phyloP scores from a whole-genome alignment of 31 red algal species.

The Odonthalia washingtoniensis region DNA sequence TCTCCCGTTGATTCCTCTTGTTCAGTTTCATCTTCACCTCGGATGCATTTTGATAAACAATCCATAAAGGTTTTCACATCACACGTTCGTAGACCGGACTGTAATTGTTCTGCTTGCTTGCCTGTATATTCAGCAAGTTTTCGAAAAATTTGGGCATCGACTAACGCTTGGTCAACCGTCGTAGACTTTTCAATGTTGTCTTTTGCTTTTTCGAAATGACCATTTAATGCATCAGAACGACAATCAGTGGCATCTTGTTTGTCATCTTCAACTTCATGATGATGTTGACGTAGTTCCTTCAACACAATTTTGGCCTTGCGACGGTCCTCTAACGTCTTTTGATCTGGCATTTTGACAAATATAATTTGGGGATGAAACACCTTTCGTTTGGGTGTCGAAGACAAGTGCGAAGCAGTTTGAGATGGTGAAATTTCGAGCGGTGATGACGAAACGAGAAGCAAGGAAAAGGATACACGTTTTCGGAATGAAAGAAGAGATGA shows the following conservation, averaged over 20 bases:
- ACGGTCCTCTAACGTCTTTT: constrained; percentile 25
- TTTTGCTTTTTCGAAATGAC: constrained; percentile 62
- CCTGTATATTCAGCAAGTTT: constrained; percentile 53
- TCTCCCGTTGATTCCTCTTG: no score
- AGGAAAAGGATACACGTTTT: background rate
- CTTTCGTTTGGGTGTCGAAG: no score
- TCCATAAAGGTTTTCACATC: constrained; percentile 69
- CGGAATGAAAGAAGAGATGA: no score
- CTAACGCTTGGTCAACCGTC: constrained; percentile 57
- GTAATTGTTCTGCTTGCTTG: constrained; percentile 65
- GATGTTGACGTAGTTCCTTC: constrained; percentile 72
- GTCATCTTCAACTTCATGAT: constrained; percentile 62
- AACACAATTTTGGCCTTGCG: constrained; percentile 60
- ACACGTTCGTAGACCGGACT: constrained; percentile 56
- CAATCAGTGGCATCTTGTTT: constrained; percentile 66
- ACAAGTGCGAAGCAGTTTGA: no score
- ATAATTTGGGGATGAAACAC: no score
- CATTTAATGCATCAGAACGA: constrained; percentile 54
- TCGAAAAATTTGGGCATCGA: constrained; percentile 68
- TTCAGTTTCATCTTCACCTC: constrained; percentile 15
- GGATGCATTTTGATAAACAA: constrained; percentile 51
- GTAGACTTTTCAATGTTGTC: constrained; percentile 54
- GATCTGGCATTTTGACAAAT: no score
- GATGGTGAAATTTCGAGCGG: no score
- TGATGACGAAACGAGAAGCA: background rate